Percentiles rank a stretch among this genome's conserved stretches.
Conservation (phyloP, 495 filamentous ascomycete genomes). For the Oidiodendron maius region DNA sequence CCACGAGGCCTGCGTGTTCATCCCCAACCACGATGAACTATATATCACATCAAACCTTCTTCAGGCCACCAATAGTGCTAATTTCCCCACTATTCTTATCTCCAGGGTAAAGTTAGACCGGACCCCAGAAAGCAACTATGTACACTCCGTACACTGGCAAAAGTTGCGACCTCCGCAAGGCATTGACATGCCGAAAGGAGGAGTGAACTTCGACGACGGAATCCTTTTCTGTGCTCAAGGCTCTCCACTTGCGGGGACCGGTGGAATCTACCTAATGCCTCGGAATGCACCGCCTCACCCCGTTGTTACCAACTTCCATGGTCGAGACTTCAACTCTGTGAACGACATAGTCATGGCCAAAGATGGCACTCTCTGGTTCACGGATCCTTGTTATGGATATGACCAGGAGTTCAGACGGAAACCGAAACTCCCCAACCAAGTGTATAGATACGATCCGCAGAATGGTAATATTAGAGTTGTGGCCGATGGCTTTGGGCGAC, state of each 20-base stretch:
- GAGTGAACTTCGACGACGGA: conserved; percentile 37
- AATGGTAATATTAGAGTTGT: conserved; percentile 43
- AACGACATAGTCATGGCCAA: conserved; percentile 49
- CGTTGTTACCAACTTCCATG: conserved; percentile 44
- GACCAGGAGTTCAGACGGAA: conserved; percentile 49
- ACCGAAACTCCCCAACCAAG: conserved; percentile 47
- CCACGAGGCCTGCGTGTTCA: conserved; percentile 54
- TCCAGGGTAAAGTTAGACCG: conserved; percentile 31
- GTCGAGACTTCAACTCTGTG: conserved; percentile 54
- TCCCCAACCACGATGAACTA: conserved; percentile 37
- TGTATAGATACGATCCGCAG: conserved; percentile 45
- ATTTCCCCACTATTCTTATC: conserved; percentile 35
- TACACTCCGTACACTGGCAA: conserved; percentile 31
- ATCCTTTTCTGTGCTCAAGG: conserved; percentile 49
- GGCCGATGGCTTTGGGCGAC: conserved; percentile 49
- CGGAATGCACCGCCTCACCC: conserved; percentile 27
- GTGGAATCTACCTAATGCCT: conserved; percentile 47
- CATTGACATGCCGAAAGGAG: conserved; percentile 53
- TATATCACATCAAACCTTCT: conserved; percentile 55
- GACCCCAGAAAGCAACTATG: conserved; percentile 10
- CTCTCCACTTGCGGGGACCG: conserved; percentile 23
- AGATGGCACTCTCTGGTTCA: conserved; percentile 57
- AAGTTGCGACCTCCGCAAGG: conserved; percentile 35
- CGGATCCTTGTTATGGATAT: conserved; percentile 56
- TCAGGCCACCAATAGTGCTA: conserved; percentile 30